These are phyloP conservation scores for Sugiyamaella neomexicana DNA, from an alignment of 1,139 yeast genomes.

Conservation along the genomic window DNA sequence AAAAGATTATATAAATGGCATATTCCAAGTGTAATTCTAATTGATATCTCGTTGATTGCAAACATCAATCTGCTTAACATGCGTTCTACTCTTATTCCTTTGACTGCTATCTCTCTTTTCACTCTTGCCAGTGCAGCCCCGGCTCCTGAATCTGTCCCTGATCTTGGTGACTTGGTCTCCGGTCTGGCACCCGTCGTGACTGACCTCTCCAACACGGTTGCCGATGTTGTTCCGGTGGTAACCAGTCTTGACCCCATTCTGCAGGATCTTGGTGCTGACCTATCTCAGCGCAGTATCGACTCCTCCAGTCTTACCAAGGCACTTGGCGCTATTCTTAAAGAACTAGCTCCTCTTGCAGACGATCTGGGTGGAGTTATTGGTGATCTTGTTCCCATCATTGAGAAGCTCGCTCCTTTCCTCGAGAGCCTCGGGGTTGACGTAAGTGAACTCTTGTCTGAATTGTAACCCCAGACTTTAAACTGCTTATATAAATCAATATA, in stretches of 20 bases:
- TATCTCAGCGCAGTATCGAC: neutral
- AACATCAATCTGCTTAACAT: neutral
- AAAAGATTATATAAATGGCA: too few relatives aligned
- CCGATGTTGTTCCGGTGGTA: neutral
- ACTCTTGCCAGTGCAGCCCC: constrained; percentile 1
- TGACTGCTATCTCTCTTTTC: constrained; percentile 1
- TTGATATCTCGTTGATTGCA: too few relatives aligned
- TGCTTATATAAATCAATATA: neutral
- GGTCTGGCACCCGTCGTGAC: constrained; percentile 1
- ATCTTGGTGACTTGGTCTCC: neutral
- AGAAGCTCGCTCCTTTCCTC: constrained; percentile 4
- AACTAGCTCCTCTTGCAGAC: constrained; percentile 1
- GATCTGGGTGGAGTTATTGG: neutral
- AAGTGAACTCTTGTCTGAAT: neutral
- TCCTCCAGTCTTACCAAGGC: neutral
- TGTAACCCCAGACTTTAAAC: neutral
- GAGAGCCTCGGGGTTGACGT: constrained; percentile 7
- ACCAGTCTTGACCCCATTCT: constrained; percentile 4
- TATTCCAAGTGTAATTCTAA: too few relatives aligned
- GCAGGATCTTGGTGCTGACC: neutral
- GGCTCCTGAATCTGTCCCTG: neutral
- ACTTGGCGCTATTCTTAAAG: neutral
- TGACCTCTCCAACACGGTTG: constrained; percentile 1
- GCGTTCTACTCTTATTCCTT: neutral
- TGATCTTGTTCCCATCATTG: constrained; percentile 1